Evolutionary conservation across 164 flowering plant genomes (phyloP).

Genomic region (Stephania japonica): DNA sequence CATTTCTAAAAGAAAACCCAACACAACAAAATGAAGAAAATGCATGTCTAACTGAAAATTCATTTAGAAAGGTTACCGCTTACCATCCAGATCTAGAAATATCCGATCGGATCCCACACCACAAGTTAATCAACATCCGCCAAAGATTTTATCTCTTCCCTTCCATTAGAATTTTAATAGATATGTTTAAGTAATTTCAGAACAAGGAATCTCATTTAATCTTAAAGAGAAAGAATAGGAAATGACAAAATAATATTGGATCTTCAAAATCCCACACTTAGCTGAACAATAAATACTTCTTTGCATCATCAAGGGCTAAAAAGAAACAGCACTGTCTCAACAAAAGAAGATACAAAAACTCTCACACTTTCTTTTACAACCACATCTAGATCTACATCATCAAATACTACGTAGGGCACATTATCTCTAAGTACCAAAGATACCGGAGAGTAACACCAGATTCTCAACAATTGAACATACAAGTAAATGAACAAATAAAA

Average conservation of each 20-base stretch:
- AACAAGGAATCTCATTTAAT: background rate
- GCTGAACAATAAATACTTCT: background rate
- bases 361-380: constrained; percentile 96
- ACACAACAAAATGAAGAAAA: background rate
- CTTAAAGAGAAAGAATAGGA: background rate
- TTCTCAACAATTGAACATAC: background rate
- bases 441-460: constrained; percentile 36
- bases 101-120: too few relatives aligned
- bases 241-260: background rate
- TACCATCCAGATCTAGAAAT: background rate
- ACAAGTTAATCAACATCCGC: too few relatives aligned
- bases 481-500: background rate
- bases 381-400: constrained; percentile 93
- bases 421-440: constrained; percentile 98
- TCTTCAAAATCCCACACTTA: background rate
- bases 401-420: constrained; percentile 95
- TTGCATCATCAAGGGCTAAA: background rate
- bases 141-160: too few relatives aligned
- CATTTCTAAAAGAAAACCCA: background rate
- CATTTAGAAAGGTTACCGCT: background rate
- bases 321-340: background rate
- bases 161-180: background rate
- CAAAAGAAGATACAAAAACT: background rate
- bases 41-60: background rate
- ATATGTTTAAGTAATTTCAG: background rate